A percentile compares a stretch with the other conserved stretches of the same genome.
These are phyloP conservation scores for Yamadazyma friedrichii DNA, from an alignment of 1,139 yeast genomes.

Conservation along the genomic window DNA sequence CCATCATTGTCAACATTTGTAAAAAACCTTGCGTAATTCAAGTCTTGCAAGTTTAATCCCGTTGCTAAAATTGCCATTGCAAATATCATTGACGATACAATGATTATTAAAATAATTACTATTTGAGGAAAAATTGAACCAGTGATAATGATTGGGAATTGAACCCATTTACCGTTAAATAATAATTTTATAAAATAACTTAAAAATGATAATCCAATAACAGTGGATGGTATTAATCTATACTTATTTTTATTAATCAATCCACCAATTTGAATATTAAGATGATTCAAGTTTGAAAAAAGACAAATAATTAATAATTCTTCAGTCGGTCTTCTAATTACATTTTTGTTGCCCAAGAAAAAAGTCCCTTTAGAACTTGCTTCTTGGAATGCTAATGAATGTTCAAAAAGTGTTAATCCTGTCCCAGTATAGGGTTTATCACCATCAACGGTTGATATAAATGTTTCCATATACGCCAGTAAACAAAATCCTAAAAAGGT, in stretches of 20 bases:
- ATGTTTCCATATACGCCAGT: slow-evolving; percentile 70
- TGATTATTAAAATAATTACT: slow-evolving; percentile 47
- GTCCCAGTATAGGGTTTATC: slow-evolving; percentile 60
- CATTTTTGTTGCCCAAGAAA: slow-evolving; percentile 24
- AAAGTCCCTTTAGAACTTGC: slow-evolving; percentile 46
- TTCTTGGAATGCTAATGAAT: slow-evolving; percentile 72
- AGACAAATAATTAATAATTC: slow-evolving; percentile 53
- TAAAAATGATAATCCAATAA: slow-evolving; percentile 53
- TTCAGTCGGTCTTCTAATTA: slow-evolving; percentile 44
- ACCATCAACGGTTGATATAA: slow-evolving; percentile 60
- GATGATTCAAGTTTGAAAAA: slow-evolving; percentile 54
- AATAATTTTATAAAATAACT: slow-evolving; percentile 44
- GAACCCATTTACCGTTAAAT: slow-evolving; percentile 21
- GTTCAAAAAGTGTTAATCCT: slow-evolving; percentile 72
- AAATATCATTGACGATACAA: slow-evolving; percentile 51
- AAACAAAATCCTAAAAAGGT: slow-evolving; percentile 60
- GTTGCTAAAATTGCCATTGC: slow-evolving; percentile 58
- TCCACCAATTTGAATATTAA: slow-evolving; percentile 59
- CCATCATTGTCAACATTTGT: slow-evolving; percentile 26
- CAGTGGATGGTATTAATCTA: slow-evolving; percentile 60
- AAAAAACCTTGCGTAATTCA: slow-evolving; percentile 50
- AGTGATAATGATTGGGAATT: slow-evolving; percentile 55
- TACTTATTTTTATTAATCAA: slow-evolving; percentile 50
- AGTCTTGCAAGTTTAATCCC: slow-evolving; percentile 45
- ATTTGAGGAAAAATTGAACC: slow-evolving; percentile 64